Evolutionary conservation across 345 rosid species (phyloP).

Genomic region (Acer negundo): DNA sequence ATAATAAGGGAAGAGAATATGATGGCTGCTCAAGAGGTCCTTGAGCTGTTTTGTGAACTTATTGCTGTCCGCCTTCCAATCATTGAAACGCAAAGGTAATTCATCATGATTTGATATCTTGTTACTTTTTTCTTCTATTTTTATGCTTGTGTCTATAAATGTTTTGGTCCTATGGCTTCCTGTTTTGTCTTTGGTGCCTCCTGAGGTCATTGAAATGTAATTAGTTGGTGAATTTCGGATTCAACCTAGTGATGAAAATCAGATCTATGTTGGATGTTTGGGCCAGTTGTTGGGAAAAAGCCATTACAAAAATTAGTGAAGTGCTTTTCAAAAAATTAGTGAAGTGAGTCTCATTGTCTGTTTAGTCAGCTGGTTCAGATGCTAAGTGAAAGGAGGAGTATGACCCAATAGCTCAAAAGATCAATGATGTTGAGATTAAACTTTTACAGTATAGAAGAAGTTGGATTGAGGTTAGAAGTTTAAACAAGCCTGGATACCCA

Average conservation of each 20-base stretch:
- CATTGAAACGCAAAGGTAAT: slow-evolving; percentile 81
- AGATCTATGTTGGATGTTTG: not conserved
- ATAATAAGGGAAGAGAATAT: slow-evolving; percentile 93
- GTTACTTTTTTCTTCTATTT: slow-evolving; percentile 11
- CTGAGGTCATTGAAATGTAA: not conserved
- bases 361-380: not conserved
- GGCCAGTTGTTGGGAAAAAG: not conserved
- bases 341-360: not conserved
- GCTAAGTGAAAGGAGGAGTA: not conserved
- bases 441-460: not conserved
- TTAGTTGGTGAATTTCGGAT: not conserved
- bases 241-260: not conserved
- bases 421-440: not conserved
- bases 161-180: not conserved
- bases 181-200: not conserved
- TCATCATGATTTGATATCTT: not conserved
- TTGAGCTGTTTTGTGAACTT: slow-evolving; percentile 88
- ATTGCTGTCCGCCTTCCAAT: slow-evolving; percentile 91
- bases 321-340: not conserved
- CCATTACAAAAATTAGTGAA: too few relatives aligned
- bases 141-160: not conserved
- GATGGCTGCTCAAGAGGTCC: slow-evolving; percentile 98
- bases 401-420: not conserved
- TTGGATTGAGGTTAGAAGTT: not conserved
- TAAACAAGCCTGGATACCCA: not conserved